These are phyloP conservation scores for Fusarium sp. DNA, from an alignment of 2,329 filamentous ascomycete species.

Conservation along the genomic window DNA sequence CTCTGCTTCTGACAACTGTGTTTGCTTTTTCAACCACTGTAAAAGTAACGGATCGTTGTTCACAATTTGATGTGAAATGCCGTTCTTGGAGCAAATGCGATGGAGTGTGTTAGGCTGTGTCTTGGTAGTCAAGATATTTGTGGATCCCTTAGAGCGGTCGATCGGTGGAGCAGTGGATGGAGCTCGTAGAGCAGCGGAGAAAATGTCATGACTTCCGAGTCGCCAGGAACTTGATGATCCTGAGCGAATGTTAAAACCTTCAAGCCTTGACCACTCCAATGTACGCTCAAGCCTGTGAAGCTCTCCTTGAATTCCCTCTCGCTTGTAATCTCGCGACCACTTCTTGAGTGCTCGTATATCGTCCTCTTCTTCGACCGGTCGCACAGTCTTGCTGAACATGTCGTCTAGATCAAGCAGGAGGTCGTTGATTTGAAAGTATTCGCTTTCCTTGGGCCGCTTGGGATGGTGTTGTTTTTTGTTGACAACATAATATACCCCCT, in stretches of 20 bases:
- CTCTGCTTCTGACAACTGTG: conserved; percentile 26
- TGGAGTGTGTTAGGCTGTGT: conserved; percentile 32
- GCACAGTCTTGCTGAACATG: conserved; percentile 59
- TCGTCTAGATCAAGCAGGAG: conserved; percentile 67
- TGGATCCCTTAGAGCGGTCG: conserved; percentile 14
- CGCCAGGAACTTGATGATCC: conserved; percentile 53
- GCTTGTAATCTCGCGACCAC: conserved; percentile 49
- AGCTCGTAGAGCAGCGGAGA: conserved; percentile 56
- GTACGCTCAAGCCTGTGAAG: conserved; percentile 51
- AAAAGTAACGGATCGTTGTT: conserved; percentile 52
- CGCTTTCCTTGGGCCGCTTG: conserved; percentile 28
- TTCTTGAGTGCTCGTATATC: conserved; percentile 50
- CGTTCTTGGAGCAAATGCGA: conserved; percentile 39
- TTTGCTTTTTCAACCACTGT: conserved; percentile 54
- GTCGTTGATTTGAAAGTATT: conserved; percentile 58
- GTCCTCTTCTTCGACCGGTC: conserved; percentile 55
- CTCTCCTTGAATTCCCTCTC: conserved; percentile 44
- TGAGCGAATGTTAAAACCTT: conserved; percentile 44
- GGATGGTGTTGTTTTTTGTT: conserved; percentile 33
- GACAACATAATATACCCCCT: conserved; percentile 48
- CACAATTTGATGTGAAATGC: conserved; percentile 30
- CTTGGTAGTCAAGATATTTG: conserved; percentile 15
- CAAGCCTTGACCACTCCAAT: conserved; percentile 46
- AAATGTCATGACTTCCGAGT: conserved; percentile 59
- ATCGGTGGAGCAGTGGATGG: conserved; percentile 32